phyloP scores from a whole-genome alignment of 169 alveolate genomes.

The Cyclospora cayetanensis region DNA sequence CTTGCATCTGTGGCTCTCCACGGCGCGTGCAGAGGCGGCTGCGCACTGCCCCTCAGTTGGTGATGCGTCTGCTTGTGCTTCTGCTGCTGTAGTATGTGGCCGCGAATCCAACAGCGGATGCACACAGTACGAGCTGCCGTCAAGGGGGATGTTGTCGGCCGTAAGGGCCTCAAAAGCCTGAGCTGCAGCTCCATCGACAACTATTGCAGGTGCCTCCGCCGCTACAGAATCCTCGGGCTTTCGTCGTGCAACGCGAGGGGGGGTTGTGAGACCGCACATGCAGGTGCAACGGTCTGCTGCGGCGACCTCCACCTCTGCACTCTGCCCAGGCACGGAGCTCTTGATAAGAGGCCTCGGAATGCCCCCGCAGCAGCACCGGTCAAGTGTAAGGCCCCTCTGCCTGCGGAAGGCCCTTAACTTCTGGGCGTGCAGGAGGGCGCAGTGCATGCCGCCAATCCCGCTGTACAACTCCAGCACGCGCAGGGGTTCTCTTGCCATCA shows the following conservation, averaged over 20 bases:
- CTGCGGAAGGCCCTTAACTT: not conserved
- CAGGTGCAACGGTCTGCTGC: not conserved
- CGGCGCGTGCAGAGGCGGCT: not conserved
- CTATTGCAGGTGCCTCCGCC: not conserved
- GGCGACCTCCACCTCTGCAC: not conserved
- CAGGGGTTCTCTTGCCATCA: not conserved
- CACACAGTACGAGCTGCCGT: not conserved
- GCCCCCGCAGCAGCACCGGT: conserved; percentile 35
- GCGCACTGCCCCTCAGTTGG: not conserved
- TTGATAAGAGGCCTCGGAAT: not conserved
- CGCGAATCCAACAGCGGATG: not conserved
- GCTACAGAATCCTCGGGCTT: not conserved
- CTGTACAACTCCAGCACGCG: conserved; percentile 26
- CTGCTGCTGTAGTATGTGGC: conserved; percentile 1
- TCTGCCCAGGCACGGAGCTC: not conserved
- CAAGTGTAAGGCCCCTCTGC: not conserved
- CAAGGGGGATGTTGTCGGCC: not conserved
- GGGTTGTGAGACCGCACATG: not conserved
- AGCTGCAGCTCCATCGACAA: not conserved
- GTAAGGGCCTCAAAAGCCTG: not conserved
- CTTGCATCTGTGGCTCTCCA: not conserved
- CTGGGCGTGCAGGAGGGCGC: conserved; percentile 55
- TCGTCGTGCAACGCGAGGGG: not conserved
- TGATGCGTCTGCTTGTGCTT: not conserved
- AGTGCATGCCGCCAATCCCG: conserved; percentile 65